These are phyloP conservation scores for Corylus heterophylla DNA, from an alignment of 306 rosid genomes.

Conservation along the genomic window DNA sequence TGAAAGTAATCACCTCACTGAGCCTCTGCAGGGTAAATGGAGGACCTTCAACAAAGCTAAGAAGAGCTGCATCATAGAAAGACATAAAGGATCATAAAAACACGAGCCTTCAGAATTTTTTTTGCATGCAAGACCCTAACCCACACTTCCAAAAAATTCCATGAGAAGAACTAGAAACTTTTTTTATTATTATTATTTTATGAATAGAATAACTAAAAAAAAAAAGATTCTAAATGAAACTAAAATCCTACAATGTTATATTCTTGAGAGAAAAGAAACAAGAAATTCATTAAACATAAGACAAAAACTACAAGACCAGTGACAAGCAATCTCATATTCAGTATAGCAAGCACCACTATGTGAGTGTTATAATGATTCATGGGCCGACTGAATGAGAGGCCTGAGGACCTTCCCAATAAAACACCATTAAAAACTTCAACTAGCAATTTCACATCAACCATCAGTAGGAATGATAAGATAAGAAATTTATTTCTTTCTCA, in stretches of 20 bases:
- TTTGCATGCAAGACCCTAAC: neutral
- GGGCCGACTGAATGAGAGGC: neutral
- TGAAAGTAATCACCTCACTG: conserved; percentile 60
- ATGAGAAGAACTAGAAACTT: neutral
- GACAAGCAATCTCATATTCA: neutral
- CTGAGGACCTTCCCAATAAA: neutral
- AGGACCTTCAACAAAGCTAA: conserved; percentile 80
- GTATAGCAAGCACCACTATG: neutral
- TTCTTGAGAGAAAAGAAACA: neutral
- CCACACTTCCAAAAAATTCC: neutral
- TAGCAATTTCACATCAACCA: neutral
- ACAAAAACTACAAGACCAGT: neutral
- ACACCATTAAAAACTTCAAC: neutral
- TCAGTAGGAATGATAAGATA: neutral
- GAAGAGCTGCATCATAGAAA: conserved; percentile 62
- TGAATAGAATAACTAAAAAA: too few relatives aligned
- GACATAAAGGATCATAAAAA: conserved; percentile 8
- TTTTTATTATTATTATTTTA: too few relatives aligned
- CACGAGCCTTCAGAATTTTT: neutral
- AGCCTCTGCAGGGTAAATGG: conserved; percentile 96
- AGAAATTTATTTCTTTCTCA: neutral
- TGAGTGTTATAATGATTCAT: neutral
- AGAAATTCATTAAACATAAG: neutral
- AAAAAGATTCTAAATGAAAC: neutral
- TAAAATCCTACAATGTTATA: neutral